Evolutionary conservation across 306 rosid genomes (phyloP).

Genomic region (Inga leiocalycina): DNA sequence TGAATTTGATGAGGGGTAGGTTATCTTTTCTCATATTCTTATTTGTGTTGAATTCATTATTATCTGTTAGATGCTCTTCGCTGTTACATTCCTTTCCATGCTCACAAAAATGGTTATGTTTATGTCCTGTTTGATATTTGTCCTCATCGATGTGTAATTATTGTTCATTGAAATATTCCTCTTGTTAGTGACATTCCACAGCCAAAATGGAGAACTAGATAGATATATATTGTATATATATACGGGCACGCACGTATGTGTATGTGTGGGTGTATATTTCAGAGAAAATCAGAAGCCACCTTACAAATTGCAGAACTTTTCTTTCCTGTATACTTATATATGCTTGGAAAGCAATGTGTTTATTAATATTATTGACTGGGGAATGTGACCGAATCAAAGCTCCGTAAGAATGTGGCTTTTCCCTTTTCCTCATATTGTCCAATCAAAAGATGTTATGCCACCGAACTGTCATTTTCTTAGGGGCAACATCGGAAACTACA

Average conservation of each 20-base stretch:
- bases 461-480: constrained; percentile 53
- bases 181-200: constrained; percentile 24
- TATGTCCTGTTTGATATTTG: constrained; percentile 35
- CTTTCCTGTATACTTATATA: constrained; percentile 31
- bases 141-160: not conserved
- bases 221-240: not conserved
- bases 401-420: constrained; percentile 42
- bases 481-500: constrained; percentile 38
- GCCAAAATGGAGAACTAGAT: constrained; percentile 16
- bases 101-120: constrained; percentile 24
- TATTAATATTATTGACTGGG: constrained; percentile 31
- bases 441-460: constrained; percentile 34
- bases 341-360: constrained; percentile 38
- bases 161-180: constrained; percentile 2
- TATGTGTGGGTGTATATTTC: not conserved
- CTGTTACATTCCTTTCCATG: constrained; percentile 1
- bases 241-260: not conserved
- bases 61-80: not conserved
- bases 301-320: constrained; percentile 32
- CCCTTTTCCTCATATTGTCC: constrained; percentile 33
- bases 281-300: constrained; percentile 17
- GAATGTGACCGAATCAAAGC: constrained; percentile 45
- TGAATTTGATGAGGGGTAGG: not conserved
- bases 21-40: not conserved
- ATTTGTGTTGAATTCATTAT: not conserved